Conservation (phyloP, 169 alveolate species). For the Toxoplasma gondii region DNA sequence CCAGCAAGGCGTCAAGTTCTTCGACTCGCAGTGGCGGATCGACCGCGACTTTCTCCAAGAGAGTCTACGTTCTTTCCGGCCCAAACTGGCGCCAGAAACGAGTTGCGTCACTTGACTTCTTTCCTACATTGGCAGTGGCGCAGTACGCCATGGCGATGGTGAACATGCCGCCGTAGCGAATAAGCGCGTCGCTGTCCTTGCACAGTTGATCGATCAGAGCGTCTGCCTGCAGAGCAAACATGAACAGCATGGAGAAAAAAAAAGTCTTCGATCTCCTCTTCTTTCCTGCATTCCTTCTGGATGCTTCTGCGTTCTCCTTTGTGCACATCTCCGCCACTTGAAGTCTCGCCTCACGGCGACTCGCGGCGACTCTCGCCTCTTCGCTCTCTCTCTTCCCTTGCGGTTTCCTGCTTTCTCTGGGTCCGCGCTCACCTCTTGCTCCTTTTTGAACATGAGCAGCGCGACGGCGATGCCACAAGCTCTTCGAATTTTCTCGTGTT, state of each 20-base stretch:
- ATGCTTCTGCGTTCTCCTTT: not conserved
- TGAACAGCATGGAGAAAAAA: not conserved
- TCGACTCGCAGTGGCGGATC: no score
- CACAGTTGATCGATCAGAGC: slow-evolving; percentile 86
- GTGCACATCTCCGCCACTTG: not conserved
- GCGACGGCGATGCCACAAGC: slow-evolving; percentile 96
- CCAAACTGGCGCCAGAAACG: no score
- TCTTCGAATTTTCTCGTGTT: slow-evolving; percentile 97
- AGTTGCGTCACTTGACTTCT: no score
- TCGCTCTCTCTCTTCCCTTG: not conserved
- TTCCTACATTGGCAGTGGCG: slow-evolving; percentile 90
- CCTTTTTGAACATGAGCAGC: slow-evolving; percentile 92
- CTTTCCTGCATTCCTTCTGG: not conserved
- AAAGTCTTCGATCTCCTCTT: not conserved
- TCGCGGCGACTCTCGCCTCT: not conserved
- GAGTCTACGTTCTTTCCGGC: no score
- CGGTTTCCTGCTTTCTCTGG: not conserved
- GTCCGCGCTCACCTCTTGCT: slow-evolving; percentile 78
- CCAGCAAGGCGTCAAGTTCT: no score
- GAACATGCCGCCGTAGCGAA: slow-evolving; percentile 98
- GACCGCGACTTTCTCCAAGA: no score
- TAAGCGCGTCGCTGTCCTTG: slow-evolving; percentile 92
- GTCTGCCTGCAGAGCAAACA: slow-evolving; percentile 83
- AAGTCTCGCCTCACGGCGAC: not conserved
- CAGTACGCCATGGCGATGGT: slow-evolving; percentile 98